Evolutionary conservation across 2,329 filamentous ascomycete genomes (phyloP).

Genomic region (Ophiostoma australiae): DNA sequence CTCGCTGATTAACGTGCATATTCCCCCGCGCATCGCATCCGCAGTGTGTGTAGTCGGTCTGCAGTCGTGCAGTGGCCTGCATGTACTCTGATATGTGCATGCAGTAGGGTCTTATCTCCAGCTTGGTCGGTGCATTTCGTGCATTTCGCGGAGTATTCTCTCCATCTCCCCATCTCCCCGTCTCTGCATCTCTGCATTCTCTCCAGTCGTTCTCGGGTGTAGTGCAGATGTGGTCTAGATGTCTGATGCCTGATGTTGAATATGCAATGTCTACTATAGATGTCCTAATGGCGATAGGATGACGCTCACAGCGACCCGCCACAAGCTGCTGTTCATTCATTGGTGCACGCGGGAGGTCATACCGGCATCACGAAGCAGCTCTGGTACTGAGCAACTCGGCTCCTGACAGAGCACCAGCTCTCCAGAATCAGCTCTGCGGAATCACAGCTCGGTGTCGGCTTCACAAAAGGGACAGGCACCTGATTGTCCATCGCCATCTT

Average conservation of each 20-base stretch:
- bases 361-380: neutral
- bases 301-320: neutral
- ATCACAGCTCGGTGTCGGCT: neutral
- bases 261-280: too few relatives aligned
- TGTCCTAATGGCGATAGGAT: too few relatives aligned
- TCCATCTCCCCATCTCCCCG: neutral
- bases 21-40: neutral
- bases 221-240: too few relatives aligned
- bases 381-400: neutral
- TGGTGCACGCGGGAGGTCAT: neutral
- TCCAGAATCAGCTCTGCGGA: too few relatives aligned
- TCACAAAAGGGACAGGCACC: neutral
- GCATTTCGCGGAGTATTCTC: slow-evolving; percentile 1
- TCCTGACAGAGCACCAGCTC: too few relatives aligned
- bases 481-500: neutral
- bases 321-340: neutral
- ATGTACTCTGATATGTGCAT: neutral
- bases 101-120: slow-evolving; percentile 4
- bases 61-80: neutral
- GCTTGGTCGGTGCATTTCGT: neutral
- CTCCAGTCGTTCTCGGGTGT: too few relatives aligned
- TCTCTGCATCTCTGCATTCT: too few relatives aligned
- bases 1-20: slow-evolving; percentile 4
- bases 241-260: too few relatives aligned
- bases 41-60: slow-evolving; percentile 8